Evolutionary conservation across 2,329 filamentous ascomycete species (phyloP).

Genomic region (Rhynchosporium secalis): DNA sequence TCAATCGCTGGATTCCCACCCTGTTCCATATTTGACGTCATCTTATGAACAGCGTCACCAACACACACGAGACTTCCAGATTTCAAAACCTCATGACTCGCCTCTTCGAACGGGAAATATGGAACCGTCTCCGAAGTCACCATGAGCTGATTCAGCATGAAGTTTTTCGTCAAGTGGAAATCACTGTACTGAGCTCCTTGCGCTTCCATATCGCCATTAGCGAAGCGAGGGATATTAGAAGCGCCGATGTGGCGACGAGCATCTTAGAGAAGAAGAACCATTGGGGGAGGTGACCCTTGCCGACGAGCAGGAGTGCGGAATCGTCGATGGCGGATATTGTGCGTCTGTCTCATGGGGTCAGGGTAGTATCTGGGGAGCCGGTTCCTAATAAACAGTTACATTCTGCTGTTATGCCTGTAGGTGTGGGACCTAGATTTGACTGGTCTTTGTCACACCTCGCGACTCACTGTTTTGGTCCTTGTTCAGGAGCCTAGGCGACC

Average conservation of each 20-base stretch:
- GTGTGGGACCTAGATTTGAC: not conserved
- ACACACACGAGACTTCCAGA: conserved; percentile 32
- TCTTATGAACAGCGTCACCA: conserved; percentile 35
- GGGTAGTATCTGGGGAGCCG: not conserved
- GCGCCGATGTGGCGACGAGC: conserved; percentile 15
- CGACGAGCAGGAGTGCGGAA: not conserved
- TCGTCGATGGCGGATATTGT: not conserved
- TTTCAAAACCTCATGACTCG: conserved; percentile 30
- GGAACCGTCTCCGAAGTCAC: conserved; percentile 11
- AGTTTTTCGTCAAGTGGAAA: not conserved
- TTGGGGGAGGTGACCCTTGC: conserved; percentile 6
- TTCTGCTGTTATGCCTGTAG: not conserved
- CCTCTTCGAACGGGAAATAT: conserved; percentile 29
- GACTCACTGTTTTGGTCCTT: conserved; percentile 28
- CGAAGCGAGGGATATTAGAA: conserved; percentile 28
- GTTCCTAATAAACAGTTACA: not conserved
- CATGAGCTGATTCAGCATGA: conserved; percentile 25
- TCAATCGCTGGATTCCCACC: conserved; percentile 46
- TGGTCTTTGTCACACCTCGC: not conserved
- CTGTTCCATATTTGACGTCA: conserved; percentile 41
- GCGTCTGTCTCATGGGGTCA: not conserved
- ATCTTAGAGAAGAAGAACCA: conserved; percentile 29
- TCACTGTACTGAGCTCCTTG: conserved; percentile 12
- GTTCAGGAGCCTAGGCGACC: conserved; percentile 23
- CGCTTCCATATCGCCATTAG: conserved; percentile 18